Evolutionary conservation across 352 stramenopile genomes (phyloP).

Genomic region (Pythium volutum): DNA sequence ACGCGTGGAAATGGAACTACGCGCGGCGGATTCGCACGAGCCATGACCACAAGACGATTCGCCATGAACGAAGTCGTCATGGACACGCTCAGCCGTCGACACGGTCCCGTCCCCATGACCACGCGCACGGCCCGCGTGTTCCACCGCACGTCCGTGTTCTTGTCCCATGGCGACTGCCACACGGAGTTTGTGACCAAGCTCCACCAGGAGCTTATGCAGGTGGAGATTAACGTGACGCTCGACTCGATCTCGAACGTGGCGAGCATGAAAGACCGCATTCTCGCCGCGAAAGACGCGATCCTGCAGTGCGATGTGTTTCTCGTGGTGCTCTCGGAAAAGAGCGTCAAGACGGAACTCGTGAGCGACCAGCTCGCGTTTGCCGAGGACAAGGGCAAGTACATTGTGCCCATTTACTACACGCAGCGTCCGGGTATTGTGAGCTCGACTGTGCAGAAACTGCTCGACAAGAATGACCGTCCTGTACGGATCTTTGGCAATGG

Average conservation of each 20-base stretch:
- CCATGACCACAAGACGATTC: slow-evolving; percentile 5
- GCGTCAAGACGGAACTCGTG: slow-evolving; percentile 75
- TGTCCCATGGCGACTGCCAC: slow-evolving; percentile 77
- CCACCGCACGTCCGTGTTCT: slow-evolving; percentile 54
- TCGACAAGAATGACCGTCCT: slow-evolving; percentile 32
- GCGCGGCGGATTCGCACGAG: background rate
- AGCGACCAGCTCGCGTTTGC: slow-evolving; percentile 82
- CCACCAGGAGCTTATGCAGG: slow-evolving; percentile 43
- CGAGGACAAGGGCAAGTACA: slow-evolving; percentile 75
- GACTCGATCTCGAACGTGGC: slow-evolving; percentile 71
- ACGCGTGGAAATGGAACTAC: no score
- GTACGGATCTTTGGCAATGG: slow-evolving; percentile 59
- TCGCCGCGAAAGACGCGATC: slow-evolving; percentile 77
- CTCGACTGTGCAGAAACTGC: slow-evolving; percentile 29
- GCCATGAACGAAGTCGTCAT: slow-evolving; percentile 58
- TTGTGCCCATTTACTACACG: slow-evolving; percentile 72
- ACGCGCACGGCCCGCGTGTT: slow-evolving; percentile 5
- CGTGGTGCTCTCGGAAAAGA: slow-evolving; percentile 72
- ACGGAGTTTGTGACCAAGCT: slow-evolving; percentile 60
- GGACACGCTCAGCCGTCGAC: slow-evolving; percentile 39
- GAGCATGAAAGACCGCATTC: slow-evolving; percentile 72
- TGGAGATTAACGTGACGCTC: slow-evolving; percentile 51
- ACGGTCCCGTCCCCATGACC: slow-evolving; percentile 12
- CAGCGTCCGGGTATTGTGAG: slow-evolving; percentile 46
- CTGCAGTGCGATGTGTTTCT: slow-evolving; percentile 64